Conservation (phyloP, 345 rosid genomes). For the Geranium brycei region DNA sequence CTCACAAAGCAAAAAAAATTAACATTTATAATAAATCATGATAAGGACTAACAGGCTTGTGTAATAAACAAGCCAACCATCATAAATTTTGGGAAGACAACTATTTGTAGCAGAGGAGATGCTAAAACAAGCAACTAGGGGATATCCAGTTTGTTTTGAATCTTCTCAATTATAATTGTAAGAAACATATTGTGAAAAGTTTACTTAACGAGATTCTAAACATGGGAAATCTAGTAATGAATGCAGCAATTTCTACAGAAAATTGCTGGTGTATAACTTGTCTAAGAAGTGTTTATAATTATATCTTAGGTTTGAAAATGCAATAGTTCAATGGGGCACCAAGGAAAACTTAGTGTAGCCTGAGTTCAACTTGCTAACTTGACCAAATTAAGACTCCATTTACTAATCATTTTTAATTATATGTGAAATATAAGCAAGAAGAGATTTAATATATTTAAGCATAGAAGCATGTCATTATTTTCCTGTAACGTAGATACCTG, state of each 20-base stretch:
- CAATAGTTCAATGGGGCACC: too few species aligned
- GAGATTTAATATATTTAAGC: neutral
- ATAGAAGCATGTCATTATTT: neutral
- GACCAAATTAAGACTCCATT: neutral
- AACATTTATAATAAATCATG: neutral
- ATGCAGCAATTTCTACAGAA: neutral
- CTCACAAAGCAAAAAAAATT: constrained; percentile 2
- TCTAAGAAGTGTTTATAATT: neutral
- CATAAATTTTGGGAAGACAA: too few species aligned
- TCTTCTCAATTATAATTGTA: too few species aligned
- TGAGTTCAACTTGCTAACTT: neutral
- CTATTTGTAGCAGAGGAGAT: too few species aligned
- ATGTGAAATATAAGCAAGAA: neutral
- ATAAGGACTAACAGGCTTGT: neutral
- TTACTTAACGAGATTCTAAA: neutral
- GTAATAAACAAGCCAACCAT: neutral
- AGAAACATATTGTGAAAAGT: neutral
- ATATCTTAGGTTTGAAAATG: neutral
- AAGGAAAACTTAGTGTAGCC: too few species aligned
- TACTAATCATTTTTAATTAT: neutral
- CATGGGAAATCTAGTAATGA: neutral
- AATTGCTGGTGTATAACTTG: neutral
- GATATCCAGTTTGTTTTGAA: too few species aligned
- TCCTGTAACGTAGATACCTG: constrained; percentile 34
- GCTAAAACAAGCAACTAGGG: too few species aligned